phyloP scores from a whole-genome alignment of 148 eudicot species.

The Hydrangea macrophylla region DNA sequence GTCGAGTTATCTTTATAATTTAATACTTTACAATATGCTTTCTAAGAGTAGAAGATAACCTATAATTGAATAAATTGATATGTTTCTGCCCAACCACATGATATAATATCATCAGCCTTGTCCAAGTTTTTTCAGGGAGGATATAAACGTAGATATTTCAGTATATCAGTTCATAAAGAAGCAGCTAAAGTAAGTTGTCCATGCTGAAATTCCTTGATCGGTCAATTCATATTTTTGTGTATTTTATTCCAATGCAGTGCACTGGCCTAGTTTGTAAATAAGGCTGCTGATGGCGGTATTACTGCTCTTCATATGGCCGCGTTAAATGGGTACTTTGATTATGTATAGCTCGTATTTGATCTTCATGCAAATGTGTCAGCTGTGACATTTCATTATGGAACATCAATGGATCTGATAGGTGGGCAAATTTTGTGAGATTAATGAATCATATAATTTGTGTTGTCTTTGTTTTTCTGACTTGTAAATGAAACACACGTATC shows the following conservation, averaged over 20 bases:
- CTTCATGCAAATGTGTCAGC: conserved; percentile 82
- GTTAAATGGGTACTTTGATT: conserved; percentile 84
- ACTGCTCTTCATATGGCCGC: conserved; percentile 99
- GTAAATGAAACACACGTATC: neutral
- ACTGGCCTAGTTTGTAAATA: conserved; percentile 78
- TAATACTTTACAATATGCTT: too few relatives aligned
- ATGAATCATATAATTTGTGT: neutral
- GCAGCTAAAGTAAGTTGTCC: neutral
- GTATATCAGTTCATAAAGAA: neutral
- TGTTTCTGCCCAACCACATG: neutral
- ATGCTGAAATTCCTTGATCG: neutral
- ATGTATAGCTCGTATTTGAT: conserved; percentile 85
- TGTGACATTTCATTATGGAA: conserved; percentile 94
- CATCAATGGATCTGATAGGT: conserved; percentile 98
- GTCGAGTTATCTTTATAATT: too few relatives aligned
- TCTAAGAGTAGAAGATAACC: too few relatives aligned
- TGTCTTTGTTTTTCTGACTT: neutral
- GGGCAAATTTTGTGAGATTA: conserved; percentile 14
- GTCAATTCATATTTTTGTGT: neutral
- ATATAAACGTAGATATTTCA: neutral
- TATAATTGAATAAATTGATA: too few relatives aligned
- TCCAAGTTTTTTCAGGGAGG: neutral
- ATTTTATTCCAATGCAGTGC: conserved; percentile 48
- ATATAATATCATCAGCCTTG: neutral
- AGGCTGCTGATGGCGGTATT: conserved; percentile 97